phyloP scores from a whole-genome alignment of 2,329 filamentous ascomycete species.

The Neofusicoccum sp. region DNA sequence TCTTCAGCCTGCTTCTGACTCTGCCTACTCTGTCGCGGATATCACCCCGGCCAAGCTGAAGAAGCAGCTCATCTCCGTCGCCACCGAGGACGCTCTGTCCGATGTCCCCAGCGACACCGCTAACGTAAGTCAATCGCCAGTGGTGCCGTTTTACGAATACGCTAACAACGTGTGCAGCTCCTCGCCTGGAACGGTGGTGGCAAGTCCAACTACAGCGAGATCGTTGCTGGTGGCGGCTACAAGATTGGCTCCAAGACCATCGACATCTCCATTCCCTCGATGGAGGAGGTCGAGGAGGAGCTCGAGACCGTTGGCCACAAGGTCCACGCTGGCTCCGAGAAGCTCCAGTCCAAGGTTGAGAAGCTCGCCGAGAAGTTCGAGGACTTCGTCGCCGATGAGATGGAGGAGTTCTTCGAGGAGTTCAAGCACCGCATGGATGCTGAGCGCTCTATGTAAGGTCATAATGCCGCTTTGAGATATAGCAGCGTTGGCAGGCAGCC shows the following conservation, averaged over 20 bases:
- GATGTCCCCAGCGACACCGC: conserved; percentile 83
- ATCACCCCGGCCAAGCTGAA: conserved; percentile 95
- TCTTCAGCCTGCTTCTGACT: conserved; percentile 85
- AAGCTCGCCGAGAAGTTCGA: conserved; percentile 45
- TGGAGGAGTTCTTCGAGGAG: conserved; percentile 57
- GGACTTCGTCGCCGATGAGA: conserved; percentile 49
- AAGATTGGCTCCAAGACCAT: conserved; percentile 41
- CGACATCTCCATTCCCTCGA: conserved; percentile 24
- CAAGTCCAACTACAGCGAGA: conserved; percentile 83
- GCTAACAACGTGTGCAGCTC: conserved; percentile 49
- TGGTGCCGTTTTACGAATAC: neutral
- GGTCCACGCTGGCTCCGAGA: conserved; percentile 34
- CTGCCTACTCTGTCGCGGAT: conserved; percentile 82
- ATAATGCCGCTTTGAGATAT: neutral
- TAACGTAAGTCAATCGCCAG: conserved; percentile 59
- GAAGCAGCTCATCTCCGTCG: conserved; percentile 78
- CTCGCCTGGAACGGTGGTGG: conserved; percentile 99
- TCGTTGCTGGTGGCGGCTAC: conserved; percentile 73
- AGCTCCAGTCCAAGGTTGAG: conserved; percentile 49
- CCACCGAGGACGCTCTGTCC: conserved; percentile 72
- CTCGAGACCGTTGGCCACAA: conserved; percentile 39
- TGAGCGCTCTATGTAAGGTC: neutral
- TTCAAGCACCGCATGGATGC: conserved; percentile 33
- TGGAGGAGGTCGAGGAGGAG: conserved; percentile 28
- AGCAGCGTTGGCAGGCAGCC: neutral